Evolutionary conservation across 2,329 filamentous ascomycete genomes (phyloP).

Genomic region (Claviceps citrina): DNA sequence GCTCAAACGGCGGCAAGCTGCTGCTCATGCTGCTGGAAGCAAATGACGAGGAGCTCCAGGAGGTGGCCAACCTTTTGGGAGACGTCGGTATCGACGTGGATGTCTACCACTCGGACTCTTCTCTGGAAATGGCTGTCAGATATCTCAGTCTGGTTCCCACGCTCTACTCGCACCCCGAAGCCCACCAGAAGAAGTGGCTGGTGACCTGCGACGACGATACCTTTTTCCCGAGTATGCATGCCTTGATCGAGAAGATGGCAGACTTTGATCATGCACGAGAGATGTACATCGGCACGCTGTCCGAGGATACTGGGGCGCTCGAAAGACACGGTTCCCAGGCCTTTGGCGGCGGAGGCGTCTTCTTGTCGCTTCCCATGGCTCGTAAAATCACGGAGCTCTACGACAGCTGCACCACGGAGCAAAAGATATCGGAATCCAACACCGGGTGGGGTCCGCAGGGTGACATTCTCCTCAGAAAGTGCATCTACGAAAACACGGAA

Average conservation of each 20-base stretch:
- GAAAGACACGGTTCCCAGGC: conserved; percentile 46
- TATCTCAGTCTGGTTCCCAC: conserved; percentile 40
- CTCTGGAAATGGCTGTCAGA: conserved; percentile 41
- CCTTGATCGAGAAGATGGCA: conserved; percentile 34
- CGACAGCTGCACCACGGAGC: conserved; percentile 28
- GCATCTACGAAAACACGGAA: conserved; percentile 47
- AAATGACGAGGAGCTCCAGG: conserved; percentile 32
- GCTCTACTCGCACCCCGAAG: conserved; percentile 36
- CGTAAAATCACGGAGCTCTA: conserved; percentile 30
- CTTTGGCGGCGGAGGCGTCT: conserved; percentile 48
- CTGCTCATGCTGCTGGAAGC: conserved; percentile 39
- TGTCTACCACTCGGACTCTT: conserved; percentile 37
- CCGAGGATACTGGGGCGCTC: conserved; percentile 45
- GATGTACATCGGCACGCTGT: conserved; percentile 46
- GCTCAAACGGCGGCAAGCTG: conserved; percentile 41
- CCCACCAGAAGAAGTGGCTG: conserved; percentile 39
- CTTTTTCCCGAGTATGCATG: conserved; percentile 45
- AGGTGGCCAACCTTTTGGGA: conserved; percentile 31
- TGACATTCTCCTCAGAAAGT: conserved; percentile 46
- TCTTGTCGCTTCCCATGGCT: conserved; percentile 38
- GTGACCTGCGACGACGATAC: conserved; percentile 51
- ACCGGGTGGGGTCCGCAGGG: conserved; percentile 45
- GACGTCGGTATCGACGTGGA: conserved; percentile 40
- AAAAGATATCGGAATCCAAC: conserved; percentile 39
- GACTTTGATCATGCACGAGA: conserved; percentile 34